A percentile compares a stretch with the other conserved stretches of the same genome.
Conservation (phyloP, 1,284 basidiomycete species). For the Cerioporus squamosus region DNA sequence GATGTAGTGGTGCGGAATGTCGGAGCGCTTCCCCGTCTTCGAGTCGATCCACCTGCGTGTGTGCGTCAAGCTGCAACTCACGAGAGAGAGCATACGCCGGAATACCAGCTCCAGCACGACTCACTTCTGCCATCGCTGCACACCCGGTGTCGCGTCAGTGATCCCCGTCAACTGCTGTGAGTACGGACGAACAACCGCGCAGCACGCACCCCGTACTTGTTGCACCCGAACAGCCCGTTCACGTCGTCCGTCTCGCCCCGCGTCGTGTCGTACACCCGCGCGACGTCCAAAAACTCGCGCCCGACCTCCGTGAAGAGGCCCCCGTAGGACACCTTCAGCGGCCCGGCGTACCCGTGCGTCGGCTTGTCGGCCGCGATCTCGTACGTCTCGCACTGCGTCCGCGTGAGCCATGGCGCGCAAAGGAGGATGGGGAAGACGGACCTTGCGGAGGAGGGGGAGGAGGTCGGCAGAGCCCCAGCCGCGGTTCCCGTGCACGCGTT, state of each 20-base stretch:
- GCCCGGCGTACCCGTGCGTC: slow-evolving; percentile 58
- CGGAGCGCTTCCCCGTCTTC: slow-evolving; percentile 55
- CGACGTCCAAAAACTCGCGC: slow-evolving; percentile 51
- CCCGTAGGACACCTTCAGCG: slow-evolving; percentile 53
- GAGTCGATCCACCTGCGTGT: slow-evolving; percentile 50
- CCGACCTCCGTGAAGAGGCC: slow-evolving; percentile 41
- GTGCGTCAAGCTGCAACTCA: too few relatives aligned
- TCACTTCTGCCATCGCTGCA: slow-evolving; percentile 25
- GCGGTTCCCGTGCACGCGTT: slow-evolving; percentile 46
- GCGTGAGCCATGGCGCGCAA: background rate
- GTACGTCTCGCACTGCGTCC: slow-evolving; percentile 54
- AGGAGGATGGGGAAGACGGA: slow-evolving; percentile 16
- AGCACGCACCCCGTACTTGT: slow-evolving; percentile 33
- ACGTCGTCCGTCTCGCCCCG: slow-evolving; percentile 27
- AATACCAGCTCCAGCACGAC: background rate
- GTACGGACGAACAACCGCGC: too few relatives aligned
- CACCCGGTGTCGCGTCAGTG: too few relatives aligned
- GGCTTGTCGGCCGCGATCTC: slow-evolving; percentile 35
- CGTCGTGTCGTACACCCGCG: slow-evolving; percentile 44
- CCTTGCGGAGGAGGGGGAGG: slow-evolving; percentile 57
- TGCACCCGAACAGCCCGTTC: slow-evolving; percentile 30
- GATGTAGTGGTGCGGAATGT: slow-evolving; percentile 58
- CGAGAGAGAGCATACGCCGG: background rate
- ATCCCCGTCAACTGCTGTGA: too few relatives aligned
- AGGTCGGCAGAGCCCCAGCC: slow-evolving; percentile 59